Evolutionary conservation across 768 basidiomycete species (phyloP), one percentile per base, ranked within the genome.

Genomic region (Sistotremastrum suecicum): DNA sequence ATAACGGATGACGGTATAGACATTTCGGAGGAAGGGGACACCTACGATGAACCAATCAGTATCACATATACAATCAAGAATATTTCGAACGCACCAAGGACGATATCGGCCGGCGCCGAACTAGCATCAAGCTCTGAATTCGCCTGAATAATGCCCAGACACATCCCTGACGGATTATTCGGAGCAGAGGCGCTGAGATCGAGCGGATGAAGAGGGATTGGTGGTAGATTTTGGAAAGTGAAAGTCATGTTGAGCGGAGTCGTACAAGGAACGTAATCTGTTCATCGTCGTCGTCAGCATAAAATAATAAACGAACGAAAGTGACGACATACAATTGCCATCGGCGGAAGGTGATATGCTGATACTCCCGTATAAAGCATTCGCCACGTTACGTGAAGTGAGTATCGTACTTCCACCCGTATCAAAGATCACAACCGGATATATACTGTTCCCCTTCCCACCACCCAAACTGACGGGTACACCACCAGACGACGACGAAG

Each of bases 1-100:
- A 56, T 80, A 84, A 1, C 78, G 78, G 71, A 86, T 72, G 50
- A 89, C 83, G 8, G 75, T 79, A 56, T 89, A 88, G 3, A 75
- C 70, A 54, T 78, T 86, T 7, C 82, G 70, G 54, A 88, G 63
- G 57, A 88, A 88, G 0, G 84, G 77, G 0, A 84, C 80, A 37
- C 83, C 85, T 20, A 20, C 20, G 20, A 20, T 20, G 20, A 20
- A 20, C 20, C 20, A 20, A 20, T 20, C 20, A 20, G 20, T 20
- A 20, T 20, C 20, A 20, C 20, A 20, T 20, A 20, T 20, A 20
- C 20, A 20, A 20, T 20, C 20, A 20, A 20, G 20, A 20, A 20
- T 20, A 20, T 20, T 20, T 20, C 20, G 20, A 20, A 20, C 20
- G 20, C 20, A 20, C 20, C 20, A 36, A 88, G 75, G 47, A 88